These are phyloP conservation scores for Mortierella sp. DNA, from an alignment of 371 early-diverging fungal genomes.

Conservation along the genomic window DNA sequence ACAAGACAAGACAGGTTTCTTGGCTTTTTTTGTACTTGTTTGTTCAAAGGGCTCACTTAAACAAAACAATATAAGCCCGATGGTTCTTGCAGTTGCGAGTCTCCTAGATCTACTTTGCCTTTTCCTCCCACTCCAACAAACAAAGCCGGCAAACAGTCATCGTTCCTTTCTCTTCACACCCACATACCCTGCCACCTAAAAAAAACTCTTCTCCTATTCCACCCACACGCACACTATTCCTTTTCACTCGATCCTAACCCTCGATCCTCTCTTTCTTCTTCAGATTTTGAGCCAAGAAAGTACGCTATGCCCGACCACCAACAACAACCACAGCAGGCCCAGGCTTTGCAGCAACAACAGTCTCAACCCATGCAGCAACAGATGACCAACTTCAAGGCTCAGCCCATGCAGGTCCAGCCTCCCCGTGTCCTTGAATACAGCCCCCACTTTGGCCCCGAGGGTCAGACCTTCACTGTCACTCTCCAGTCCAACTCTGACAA, in stretches of 20 bases:
- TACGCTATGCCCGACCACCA: conserved; percentile 42
- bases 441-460: conserved; percentile 56
- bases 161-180: not conserved
- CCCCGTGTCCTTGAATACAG: conserved; percentile 48
- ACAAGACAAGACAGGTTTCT: too few relatives aligned
- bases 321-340: conserved; percentile 18
- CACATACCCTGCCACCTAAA: too few relatives aligned
- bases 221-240: not conserved
- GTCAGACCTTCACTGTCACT: conserved; percentile 51
- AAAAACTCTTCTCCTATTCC: not conserved
- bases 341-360: conserved; percentile 4
- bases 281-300: conserved; percentile 51
- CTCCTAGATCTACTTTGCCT: not conserved
- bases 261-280: not conserved
- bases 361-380: conserved; percentile 13
- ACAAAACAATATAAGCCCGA: not conserved
- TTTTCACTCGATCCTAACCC: not conserved
- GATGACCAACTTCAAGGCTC: conserved; percentile 23
- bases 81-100: too few relatives aligned
- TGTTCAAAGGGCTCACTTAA: not conserved
- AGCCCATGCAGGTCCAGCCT: conserved; percentile 12
- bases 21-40: not conserved
- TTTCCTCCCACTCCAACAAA: not conserved
- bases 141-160: not conserved
- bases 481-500: conserved; percentile 43